Evolutionary conservation across 1,284 basidiomycete species (phyloP), one percentile per base, ranked within the genome.

Genomic region (Fomes fomentarius): DNA sequence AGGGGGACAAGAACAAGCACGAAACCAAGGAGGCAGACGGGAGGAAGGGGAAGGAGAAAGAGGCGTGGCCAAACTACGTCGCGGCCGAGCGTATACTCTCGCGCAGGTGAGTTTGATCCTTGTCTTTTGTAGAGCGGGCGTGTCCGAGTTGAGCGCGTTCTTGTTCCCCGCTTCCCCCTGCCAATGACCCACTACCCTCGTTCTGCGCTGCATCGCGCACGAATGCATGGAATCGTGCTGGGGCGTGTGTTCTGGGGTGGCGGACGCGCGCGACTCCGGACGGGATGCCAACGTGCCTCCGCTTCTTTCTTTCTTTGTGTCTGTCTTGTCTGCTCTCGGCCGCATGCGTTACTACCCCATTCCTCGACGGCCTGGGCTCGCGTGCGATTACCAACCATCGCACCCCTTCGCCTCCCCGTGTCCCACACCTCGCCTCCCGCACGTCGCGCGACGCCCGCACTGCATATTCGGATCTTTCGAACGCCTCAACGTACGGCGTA

Each of bases 51-150:
- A 47, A 24, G 44, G 44, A 12, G 39, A 33, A 43, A 31, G 47
- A 52, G 42, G 54, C 26, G 24, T 59, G 67, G 66, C 65, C 70
- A 37, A 77, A 77, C 50, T 77, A 69, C 47, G 76, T 77, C 7
- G 68, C 75, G 37, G 63, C 63, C 25, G 75, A 75, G 54, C 56
- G 66, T 8, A 60, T 77, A 9, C 53, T 66, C 14, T 61, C 69
- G 22, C 69, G 69, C 57, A 68, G 73, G 75, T 76, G 60, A 47
- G 64, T 63, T 11, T 19, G 8, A n/a, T 31, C 14, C 3, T 14
- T n/a, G 19, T 15, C 35, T 51, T 7, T 2, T 47, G 38, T 15
- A 33, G 17, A 15, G 26, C 25, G 12, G 41, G 35, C 35, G 12
- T 47, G 47, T 47, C 51, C 40, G 15, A 31, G 56, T 43, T 47